These are phyloP conservation scores for Linderniella brevidens DNA, from an alignment of 257 asterid genomes.

Conservation along the genomic window DNA sequence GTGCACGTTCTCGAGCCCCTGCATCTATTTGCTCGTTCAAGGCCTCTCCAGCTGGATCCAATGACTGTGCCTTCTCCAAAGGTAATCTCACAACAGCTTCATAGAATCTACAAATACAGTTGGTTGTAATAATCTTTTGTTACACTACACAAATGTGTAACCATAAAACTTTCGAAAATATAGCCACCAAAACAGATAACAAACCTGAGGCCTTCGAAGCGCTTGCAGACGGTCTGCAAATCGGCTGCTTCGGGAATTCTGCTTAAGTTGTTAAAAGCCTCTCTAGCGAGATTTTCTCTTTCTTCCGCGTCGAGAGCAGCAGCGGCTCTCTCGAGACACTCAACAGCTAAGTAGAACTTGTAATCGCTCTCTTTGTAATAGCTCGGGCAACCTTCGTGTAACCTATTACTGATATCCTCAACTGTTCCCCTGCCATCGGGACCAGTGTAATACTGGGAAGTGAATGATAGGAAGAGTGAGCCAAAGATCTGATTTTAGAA, in stretches of 20 bases:
- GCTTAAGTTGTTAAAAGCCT: constrained; percentile 73
- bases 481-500: not conserved
- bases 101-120: constrained; percentile 52
- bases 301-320: constrained; percentile 50
- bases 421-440: constrained; percentile 98
- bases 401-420: constrained; percentile 74
- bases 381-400: constrained; percentile 92
- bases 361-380: constrained; percentile 83
- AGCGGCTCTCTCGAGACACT: constrained; percentile 91
- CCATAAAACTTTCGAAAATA: constrained; percentile 6
- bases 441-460: constrained; percentile 82
- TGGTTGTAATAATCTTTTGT: constrained; percentile 13
- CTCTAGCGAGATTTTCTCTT: constrained; percentile 71
- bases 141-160: constrained; percentile 7
- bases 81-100: constrained; percentile 92
- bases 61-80: constrained; percentile 82
- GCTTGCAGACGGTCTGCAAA: constrained; percentile 75
- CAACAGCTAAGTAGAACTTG: constrained; percentile 90
- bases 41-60: constrained; percentile 86
- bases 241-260: constrained; percentile 87
- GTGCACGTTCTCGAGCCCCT: constrained; percentile 62
- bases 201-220: constrained; percentile 90
- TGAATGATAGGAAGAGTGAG: constrained; percentile 19
- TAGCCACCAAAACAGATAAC: constrained; percentile 11
- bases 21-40: constrained; percentile 72